Evolutionary conservation across 176 grass and related monocot species (phyloP).

Genomic region (Carex myosuroides): DNA sequence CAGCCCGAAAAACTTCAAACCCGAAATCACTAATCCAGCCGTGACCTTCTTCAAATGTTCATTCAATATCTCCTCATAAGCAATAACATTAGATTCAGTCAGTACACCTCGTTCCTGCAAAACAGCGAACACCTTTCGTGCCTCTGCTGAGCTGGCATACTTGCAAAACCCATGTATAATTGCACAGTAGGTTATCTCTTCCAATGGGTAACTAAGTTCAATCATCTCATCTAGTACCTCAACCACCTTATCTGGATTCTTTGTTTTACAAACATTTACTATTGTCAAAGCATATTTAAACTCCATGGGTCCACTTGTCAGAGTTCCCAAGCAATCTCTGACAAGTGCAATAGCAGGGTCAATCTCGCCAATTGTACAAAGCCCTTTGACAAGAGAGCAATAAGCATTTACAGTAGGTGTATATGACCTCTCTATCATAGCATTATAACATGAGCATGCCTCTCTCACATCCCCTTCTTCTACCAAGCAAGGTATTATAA

Average conservation of each 20-base stretch:
- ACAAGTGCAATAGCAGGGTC: constrained; percentile 58
- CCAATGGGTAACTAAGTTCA: constrained; percentile 55
- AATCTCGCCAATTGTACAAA: constrained; percentile 76
- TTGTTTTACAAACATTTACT: constrained; percentile 56
- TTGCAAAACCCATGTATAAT: constrained; percentile 92
- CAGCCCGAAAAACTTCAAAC: constrained; percentile 81
- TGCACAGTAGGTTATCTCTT: constrained; percentile 67
- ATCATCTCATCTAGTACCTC: constrained; percentile 71
- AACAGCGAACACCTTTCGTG: constrained; percentile 54
- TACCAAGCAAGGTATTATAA: constrained; percentile 80
- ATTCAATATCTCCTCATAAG: constrained; percentile 78
- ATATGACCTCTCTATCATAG: constrained; percentile 58
- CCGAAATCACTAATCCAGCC: constrained; percentile 76
- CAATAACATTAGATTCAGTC: constrained; percentile 63
- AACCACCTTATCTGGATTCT: constrained; percentile 61
- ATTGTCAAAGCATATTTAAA: constrained; percentile 91
- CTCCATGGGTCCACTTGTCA: constrained; percentile 80
- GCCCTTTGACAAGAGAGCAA: constrained; percentile 60
- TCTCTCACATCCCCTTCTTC: constrained; percentile 64
- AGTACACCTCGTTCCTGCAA: constrained; percentile 60
- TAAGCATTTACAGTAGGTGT: constrained; percentile 55
- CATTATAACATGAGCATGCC: constrained; percentile 77
- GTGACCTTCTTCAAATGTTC: constrained; percentile 79
- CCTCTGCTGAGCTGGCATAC: constrained; percentile 80
- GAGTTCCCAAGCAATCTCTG: constrained; percentile 74